These are phyloP conservation scores for Xylaria sp. DNA, from an alignment of 2,329 filamentous ascomycete genomes.

Conservation along the genomic window DNA sequence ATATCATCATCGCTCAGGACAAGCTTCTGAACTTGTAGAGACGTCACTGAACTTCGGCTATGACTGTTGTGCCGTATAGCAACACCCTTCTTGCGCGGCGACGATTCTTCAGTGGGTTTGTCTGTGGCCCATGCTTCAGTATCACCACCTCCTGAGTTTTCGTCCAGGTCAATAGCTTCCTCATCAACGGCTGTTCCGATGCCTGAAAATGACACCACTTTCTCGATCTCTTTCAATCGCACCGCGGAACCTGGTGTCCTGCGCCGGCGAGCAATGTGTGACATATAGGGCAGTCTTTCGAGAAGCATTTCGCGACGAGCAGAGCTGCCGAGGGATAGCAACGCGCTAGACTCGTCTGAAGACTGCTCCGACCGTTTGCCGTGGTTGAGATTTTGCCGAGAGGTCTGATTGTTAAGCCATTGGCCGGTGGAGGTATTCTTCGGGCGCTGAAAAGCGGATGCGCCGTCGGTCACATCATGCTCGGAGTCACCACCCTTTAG, in stretches of 20 bases:
- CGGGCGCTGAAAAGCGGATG: conserved; percentile 61
- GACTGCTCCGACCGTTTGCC: conserved; percentile 43
- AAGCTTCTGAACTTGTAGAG: conserved; percentile 67
- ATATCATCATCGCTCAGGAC: conserved; percentile 87
- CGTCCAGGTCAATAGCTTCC: conserved; percentile 50
- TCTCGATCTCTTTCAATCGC: conserved; percentile 70
- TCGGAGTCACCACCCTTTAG: conserved; percentile 64
- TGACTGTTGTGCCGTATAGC: conserved; percentile 52
- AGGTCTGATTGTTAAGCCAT: conserved; percentile 35
- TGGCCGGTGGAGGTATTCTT: conserved; percentile 44
- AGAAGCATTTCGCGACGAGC: conserved; percentile 80
- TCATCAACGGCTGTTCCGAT: conserved; percentile 55
- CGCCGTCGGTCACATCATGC: conserved; percentile 57
- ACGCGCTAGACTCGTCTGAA: conserved; percentile 49
- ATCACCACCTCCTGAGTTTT: conserved; percentile 58
- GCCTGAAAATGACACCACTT: conserved; percentile 74
- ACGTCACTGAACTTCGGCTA: conserved; percentile 42
- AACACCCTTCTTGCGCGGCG: conserved; percentile 59
- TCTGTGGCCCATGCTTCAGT: conserved; percentile 70
- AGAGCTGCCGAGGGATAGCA: conserved; percentile 71
- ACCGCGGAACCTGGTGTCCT: conserved; percentile 51
- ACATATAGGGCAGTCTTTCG: conserved; percentile 88
- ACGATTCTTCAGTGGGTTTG: conserved; percentile 65
- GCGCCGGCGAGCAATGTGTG: conserved; percentile 67
- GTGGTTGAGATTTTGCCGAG: conserved; percentile 37